phyloP scores from a whole-genome alignment of 352 stramenopile genomes.

The Phytopythium delawarense region DNA sequence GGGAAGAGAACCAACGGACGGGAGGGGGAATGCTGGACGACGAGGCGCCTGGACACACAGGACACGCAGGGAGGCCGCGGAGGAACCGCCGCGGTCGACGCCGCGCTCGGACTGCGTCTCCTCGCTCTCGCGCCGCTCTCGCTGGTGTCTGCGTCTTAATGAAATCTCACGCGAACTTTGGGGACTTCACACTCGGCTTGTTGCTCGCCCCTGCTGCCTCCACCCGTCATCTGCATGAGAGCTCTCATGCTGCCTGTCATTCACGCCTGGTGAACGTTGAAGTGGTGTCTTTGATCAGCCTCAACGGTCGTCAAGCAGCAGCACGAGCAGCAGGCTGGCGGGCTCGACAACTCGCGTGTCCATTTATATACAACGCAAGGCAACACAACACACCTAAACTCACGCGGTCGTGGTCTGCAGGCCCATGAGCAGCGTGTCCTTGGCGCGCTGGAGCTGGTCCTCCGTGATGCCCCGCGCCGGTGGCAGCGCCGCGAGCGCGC shows the following conservation, averaged over 20 bases:
- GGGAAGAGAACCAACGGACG: background rate
- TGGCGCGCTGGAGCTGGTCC: constrained; percentile 67
- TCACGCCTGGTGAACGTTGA: background rate
- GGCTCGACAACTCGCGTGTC: background rate
- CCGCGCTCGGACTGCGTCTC: background rate
- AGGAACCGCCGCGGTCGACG: background rate
- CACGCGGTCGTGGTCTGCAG: constrained; percentile 21
- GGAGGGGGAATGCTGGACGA: background rate
- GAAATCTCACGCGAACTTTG: constrained; percentile 86
- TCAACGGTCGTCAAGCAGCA: background rate
- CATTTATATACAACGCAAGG: background rate
- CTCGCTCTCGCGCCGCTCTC: background rate
- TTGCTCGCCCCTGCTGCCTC: background rate
- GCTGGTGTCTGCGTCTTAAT: constrained; percentile 29
- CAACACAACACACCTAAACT: background rate
- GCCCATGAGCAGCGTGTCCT: constrained; percentile 46
- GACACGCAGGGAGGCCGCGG: background rate
- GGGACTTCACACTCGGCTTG: constrained; percentile 40
- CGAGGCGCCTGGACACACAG: background rate
- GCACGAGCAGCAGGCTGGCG: background rate
- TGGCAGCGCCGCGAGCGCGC: constrained; percentile 22
- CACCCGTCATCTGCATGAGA: background rate
- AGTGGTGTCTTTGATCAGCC: background rate
- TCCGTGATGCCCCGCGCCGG: constrained; percentile 54
- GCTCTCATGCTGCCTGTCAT: background rate